phyloP scores from a whole-genome alignment of 2,329 filamentous ascomycete species.

The Clonostachys solani region DNA sequence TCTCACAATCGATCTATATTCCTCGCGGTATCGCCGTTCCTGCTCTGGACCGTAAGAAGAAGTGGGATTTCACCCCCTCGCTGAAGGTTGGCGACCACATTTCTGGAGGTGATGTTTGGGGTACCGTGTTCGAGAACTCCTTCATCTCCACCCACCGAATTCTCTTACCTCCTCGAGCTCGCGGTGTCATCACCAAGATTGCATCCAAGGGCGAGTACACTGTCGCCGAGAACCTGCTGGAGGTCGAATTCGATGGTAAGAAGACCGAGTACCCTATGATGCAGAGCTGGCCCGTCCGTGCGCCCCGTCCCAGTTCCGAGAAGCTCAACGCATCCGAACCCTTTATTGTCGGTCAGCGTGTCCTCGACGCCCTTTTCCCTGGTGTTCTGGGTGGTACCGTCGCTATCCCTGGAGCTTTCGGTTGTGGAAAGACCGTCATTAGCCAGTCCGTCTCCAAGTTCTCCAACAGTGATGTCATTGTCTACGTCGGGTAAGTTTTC shows the following conservation, averaged over 20 bases:
- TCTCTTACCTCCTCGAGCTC: conserved; percentile 81
- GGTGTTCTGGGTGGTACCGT: conserved; percentile 96
- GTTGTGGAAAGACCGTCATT: conserved; percentile 99
- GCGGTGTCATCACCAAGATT: conserved; percentile 89
- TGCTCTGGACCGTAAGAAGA: conserved; percentile 83
- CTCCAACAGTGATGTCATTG: conserved; percentile 98
- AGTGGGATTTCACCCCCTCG: conserved; percentile 92
- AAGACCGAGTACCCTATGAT: conserved; percentile 96
- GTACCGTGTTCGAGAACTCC: conserved; percentile 92
- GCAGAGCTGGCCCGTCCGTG: conserved; percentile 97
- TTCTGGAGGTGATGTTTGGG: conserved; percentile 93
- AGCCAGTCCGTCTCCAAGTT: conserved; percentile 98
- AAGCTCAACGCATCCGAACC: conserved; percentile 86
- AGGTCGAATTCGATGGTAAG: conserved; percentile 95
- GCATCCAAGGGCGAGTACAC: conserved; percentile 88
- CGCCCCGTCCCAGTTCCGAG: conserved; percentile 86
- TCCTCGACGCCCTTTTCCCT: conserved; percentile 93
- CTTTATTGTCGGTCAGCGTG: conserved; percentile 94
- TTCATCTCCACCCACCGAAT: conserved; percentile 93
- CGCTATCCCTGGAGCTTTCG: conserved; percentile 96
- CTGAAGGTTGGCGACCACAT: conserved; percentile 97
- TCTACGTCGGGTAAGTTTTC: conserved; percentile 75
- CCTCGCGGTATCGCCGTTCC: conserved; percentile 88
- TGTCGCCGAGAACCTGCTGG: conserved; percentile 88
- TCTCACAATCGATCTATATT: conserved; percentile 90